Evolutionary conservation across 345 rosid species (phyloP).

Genomic region (Noccaea bulbosa): DNA sequence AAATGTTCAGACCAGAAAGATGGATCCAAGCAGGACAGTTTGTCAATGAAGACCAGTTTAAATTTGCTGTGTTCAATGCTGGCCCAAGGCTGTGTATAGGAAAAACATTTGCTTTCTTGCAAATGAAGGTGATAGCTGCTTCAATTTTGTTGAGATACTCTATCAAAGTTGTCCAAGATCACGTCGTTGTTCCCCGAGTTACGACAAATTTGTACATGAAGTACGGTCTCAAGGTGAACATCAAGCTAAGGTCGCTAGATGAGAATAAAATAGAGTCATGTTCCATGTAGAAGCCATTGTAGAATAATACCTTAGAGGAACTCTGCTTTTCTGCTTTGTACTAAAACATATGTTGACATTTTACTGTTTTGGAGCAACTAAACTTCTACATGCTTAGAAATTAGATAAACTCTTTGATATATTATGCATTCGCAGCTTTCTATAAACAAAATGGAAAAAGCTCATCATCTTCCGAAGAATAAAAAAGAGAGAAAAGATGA

Average conservation of each 20-base stretch:
- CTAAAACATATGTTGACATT: conserved; percentile 13
- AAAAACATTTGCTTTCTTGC: conserved; percentile 48
- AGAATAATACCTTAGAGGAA: not conserved
- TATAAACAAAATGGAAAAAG: no score
- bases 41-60: conserved; percentile 38
- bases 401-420: no score
- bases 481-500: no score
- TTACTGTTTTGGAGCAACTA: not conserved
- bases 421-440: no score
- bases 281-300: conserved; percentile 7
- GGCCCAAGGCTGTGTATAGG: conserved; percentile 52
- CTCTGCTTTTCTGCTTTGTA: not conserved
- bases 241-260: conserved; percentile 24
- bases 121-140: conserved; percentile 51
- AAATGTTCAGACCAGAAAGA: conserved; percentile 63
- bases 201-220: conserved; percentile 44
- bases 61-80: conserved; percentile 52
- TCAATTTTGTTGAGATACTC: conserved; percentile 42
- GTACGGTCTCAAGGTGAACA: conserved; percentile 40
- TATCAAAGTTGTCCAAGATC: conserved; percentile 35
- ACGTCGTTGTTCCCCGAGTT: conserved; percentile 33
- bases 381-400: no score
- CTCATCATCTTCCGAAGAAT: no score
- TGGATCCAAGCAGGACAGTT: conserved; percentile 48
- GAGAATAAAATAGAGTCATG: conserved; percentile 17